Evolutionary conservation across 768 basidiomycete genomes (phyloP).

Genomic region (Leucogyrophana mollusca): DNA sequence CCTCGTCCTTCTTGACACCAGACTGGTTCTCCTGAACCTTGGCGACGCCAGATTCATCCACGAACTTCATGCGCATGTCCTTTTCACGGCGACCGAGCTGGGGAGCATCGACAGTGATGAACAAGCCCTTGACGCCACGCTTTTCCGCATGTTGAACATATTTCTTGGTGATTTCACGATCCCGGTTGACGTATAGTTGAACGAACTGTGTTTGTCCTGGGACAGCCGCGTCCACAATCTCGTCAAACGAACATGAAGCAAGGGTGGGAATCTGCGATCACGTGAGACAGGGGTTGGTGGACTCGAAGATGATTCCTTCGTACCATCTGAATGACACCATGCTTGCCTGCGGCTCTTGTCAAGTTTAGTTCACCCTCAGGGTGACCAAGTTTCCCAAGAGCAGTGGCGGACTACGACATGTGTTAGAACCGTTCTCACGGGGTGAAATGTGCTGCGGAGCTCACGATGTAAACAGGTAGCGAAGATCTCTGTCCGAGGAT

Average conservation of each 20-base stretch:
- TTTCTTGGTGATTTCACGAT: slow-evolving; percentile 75
- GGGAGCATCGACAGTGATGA: slow-evolving; percentile 94
- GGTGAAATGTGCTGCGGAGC: background rate
- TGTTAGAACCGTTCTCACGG: background rate
- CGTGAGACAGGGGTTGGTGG: background rate
- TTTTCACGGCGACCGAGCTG: slow-evolving; percentile 89
- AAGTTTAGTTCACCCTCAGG: slow-evolving; percentile 89
- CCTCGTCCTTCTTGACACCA: slow-evolving; percentile 72
- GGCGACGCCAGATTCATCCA: slow-evolving; percentile 47
- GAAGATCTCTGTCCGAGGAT: slow-evolving; percentile 72
- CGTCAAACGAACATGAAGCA: slow-evolving; percentile 90
- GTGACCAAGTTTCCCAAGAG: slow-evolving; percentile 87
- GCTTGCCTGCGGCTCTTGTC: slow-evolving; percentile 79
- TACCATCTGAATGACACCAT: slow-evolving; percentile 65
- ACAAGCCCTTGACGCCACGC: slow-evolving; percentile 84
- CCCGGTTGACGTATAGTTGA: slow-evolving; percentile 86
- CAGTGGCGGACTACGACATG: slow-evolving; percentile 57
- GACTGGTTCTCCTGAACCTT: slow-evolving; percentile 16
- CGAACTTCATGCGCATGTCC: slow-evolving; percentile 96
- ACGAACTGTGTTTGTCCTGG: slow-evolving; percentile 79
- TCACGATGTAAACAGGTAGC: slow-evolving; percentile 76
- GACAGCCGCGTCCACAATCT: slow-evolving; percentile 79
- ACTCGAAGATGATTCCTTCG: background rate
- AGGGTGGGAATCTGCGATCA: slow-evolving; percentile 77
- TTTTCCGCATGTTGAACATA: slow-evolving; percentile 84